Evolutionary conservation across 2,329 filamentous ascomycete genomes (phyloP).

Genomic region (Pestalotiopsis fici): DNA sequence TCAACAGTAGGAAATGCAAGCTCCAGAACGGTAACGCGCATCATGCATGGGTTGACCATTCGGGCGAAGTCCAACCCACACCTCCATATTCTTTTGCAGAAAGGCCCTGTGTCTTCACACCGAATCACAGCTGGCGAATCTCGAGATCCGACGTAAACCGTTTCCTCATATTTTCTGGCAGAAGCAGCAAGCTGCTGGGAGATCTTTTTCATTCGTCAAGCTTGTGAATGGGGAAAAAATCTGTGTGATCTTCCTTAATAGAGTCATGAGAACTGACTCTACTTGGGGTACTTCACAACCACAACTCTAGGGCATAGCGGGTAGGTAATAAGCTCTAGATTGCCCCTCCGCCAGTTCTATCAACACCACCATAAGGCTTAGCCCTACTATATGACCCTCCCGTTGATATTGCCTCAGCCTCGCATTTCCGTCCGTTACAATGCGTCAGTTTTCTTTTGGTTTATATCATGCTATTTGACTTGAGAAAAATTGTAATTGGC

Average conservation of each 20-base stretch:
- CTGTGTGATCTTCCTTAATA: background rate
- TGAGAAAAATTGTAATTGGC: background rate
- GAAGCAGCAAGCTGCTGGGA: background rate
- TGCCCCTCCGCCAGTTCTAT: background rate
- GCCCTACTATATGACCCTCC: background rate
- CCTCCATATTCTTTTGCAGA: slow-evolving; percentile 1
- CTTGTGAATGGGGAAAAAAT: background rate
- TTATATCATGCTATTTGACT: background rate
- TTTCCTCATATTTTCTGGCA: background rate
- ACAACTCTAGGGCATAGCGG: background rate
- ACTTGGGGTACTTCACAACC: too few relatives aligned
- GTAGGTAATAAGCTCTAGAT: background rate
- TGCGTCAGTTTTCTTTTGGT: background rate
- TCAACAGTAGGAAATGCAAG: background rate
- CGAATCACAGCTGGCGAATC: background rate
- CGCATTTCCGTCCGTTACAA: background rate
- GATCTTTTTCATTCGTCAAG: background rate
- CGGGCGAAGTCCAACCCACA: slow-evolving; percentile 1
- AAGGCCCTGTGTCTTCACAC: background rate
- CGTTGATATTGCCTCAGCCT: background rate
- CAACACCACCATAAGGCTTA: background rate
- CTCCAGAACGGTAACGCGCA: background rate
- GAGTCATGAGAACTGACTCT: background rate
- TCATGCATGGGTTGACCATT: background rate
- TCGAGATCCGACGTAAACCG: slow-evolving; percentile 8